phyloP scores from a whole-genome alignment of 164 flowering plant genomes.

The Piper longum region DNA sequence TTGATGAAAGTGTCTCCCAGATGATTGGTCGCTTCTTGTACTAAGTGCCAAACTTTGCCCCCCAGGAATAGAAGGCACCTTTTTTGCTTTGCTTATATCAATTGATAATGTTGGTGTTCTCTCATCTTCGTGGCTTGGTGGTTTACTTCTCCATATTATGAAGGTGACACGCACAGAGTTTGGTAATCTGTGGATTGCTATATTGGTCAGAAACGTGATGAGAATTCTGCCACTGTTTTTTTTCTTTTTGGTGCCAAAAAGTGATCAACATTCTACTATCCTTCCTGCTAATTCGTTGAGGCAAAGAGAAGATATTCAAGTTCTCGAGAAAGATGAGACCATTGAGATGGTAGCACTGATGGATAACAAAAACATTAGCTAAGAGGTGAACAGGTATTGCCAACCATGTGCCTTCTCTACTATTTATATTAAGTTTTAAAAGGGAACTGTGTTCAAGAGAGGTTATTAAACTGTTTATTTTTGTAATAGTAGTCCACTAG shows the following conservation, averaged over 20 bases:
- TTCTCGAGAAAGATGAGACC: conserved; percentile 14
- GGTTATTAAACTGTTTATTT: background rate
- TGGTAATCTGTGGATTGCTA: conserved; percentile 70
- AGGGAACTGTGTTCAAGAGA: background rate
- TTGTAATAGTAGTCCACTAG: background rate
- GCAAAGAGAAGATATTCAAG: conserved; percentile 19
- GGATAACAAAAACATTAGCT: conserved; percentile 4
- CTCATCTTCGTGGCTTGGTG: conserved; percentile 78
- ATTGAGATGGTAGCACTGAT: conserved; percentile 57
- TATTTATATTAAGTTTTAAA: too few relatives aligned
- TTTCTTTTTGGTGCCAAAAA: conserved; percentile 63
- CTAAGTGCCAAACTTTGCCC: conserved; percentile 90
- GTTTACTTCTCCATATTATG: conserved; percentile 55
- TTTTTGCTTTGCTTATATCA: conserved; percentile 94
- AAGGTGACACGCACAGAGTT: conserved; percentile 57
- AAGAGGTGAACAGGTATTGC: background rate
- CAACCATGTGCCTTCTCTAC: background rate
- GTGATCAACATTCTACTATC: conserved; percentile 46
- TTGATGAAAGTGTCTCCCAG: conserved; percentile 51
- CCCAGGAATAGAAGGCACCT: conserved; percentile 94
- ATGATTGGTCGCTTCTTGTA: conserved; percentile 70
- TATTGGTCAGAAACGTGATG: conserved; percentile 57
- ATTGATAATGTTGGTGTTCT: conserved; percentile 73
- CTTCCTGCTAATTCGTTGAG: conserved; percentile 33
- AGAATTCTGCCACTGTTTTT: conserved; percentile 54